Evolutionary conservation across 208 protist species (phyloP), one percentile per base, ranked within the genome.

Genomic region (Wallacemonas sp.): DNA sequence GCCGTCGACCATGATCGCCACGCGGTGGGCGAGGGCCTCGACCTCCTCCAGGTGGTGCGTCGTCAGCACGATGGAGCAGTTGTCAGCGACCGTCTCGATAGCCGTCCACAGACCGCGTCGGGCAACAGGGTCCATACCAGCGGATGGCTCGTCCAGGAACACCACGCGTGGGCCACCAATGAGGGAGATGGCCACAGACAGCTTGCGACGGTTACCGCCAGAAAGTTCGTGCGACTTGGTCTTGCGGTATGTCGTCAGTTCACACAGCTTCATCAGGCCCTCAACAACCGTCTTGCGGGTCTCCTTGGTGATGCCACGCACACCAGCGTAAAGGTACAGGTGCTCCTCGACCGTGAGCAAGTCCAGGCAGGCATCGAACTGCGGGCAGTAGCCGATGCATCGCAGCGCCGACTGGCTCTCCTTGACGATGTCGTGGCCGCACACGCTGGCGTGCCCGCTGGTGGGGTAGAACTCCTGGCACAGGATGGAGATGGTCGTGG

Each of bases 1-100:
- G 33, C 95, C 96, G 60, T 92, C 75, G 29, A 81, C 80, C 83
- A 98, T 97, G 23, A 98, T 98, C 27, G 80, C 90, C 1, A 97
- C 76, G 29, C 87, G 76, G 57, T 86, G 55, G 29, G 83, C 85
- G 11, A 98, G 73, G 0, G 90, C 90, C 68, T 97, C 92, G 58
- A 88, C 84, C 80, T 98, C 95, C 61, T 97, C 92, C 73, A 98
- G 74, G 54, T 96, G 90, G 54, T 98, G 95, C 32, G 94, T 97
- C 26, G 94, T 97, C 30, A 98, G 69, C 57, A 93, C 83, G 23
- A 93, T 72, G n/a, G 87, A 76, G 76, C 87, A 93, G 66, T 81
- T 71, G 30, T 67, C 55, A 9, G 83, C 46, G n/a, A 88, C 73
- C 49, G 68, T 63, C 70, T 90, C 78, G 41, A 90, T 92, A 21